Evolutionary conservation across 2,329 filamentous ascomycete genomes (phyloP).

Genomic region (Leptographium procerum): DNA sequence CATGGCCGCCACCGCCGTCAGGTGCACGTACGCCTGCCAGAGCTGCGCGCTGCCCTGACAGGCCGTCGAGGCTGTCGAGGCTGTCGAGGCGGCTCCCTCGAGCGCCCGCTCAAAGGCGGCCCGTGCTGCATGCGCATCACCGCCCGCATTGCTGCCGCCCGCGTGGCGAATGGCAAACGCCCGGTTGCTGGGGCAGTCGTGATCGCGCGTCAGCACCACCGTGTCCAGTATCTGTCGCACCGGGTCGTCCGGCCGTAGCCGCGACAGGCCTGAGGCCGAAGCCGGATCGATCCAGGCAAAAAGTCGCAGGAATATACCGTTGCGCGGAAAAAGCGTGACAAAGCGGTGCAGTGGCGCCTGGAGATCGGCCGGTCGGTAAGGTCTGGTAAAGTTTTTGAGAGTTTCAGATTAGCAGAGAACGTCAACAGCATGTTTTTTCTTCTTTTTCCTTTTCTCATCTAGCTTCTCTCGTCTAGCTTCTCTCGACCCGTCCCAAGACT

Average conservation of each 20-base stretch:
- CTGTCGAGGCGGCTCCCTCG: slow-evolving; percentile 16
- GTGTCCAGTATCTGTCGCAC: slow-evolving; percentile 54
- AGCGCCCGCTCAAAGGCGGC: slow-evolving; percentile 43
- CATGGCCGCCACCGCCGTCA: slow-evolving; percentile 17
- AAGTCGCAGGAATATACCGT: slow-evolving; percentile 63
- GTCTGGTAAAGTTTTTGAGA: slow-evolving; percentile 22
- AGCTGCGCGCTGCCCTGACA: slow-evolving; percentile 26
- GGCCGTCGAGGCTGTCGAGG: slow-evolving; percentile 22
- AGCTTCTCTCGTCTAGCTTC: too few species aligned
- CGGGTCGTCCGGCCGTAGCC: slow-evolving; percentile 59
- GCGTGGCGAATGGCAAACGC: slow-evolving; percentile 43
- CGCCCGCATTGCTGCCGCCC: slow-evolving; percentile 28
- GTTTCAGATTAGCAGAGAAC: neutral
- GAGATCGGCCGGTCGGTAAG: slow-evolving; percentile 57
- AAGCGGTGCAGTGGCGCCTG: slow-evolving; percentile 50
- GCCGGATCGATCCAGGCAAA: slow-evolving; percentile 60
- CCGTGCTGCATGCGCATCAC: slow-evolving; percentile 29
- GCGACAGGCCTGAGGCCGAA: slow-evolving; percentile 9
- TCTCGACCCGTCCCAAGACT: too few species aligned
- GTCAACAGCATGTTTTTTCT: neutral
- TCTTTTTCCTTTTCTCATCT: neutral
- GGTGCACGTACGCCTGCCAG: slow-evolving; percentile 40
- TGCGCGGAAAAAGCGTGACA: slow-evolving; percentile 56
- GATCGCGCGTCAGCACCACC: slow-evolving; percentile 28
- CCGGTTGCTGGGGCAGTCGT: slow-evolving; percentile 32